Evolutionary conservation across 768 basidiomycete species (phyloP), one percentile per base, ranked within the genome.

Genomic region (Cystofilobasidium macerans): DNA sequence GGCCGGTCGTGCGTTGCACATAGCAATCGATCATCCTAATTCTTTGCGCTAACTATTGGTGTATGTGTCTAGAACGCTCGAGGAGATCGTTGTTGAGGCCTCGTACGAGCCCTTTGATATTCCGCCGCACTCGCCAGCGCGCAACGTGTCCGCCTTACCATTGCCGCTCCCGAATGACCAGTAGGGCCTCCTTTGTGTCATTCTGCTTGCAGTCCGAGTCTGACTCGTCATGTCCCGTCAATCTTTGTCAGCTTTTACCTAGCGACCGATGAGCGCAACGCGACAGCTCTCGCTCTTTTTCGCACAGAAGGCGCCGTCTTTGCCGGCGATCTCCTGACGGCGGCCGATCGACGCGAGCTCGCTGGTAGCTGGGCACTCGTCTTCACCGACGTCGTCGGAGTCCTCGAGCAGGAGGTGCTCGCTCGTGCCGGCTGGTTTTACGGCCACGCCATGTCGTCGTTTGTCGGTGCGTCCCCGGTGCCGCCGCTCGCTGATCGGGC

Each of bases 321-420:
- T 62, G 71, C 80, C 64, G 32, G 71, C 14, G 80, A 81, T 67
- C 71, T 81, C 6, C 71, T 81, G 53, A 80, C 78, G 74, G 1
- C 75, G 72, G 11, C 66, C 62, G 22, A 22, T 47, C 22, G 45
- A 12, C 30, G 6, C 48, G 22, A 73, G 76, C 40, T 79, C 78
- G 24, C 7, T 14, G 36, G 36, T 14, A 14, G 36, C 42, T 81
- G 80, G 80, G 69, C 75, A 20, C 68, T 80, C 57, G 63, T 80
- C 62, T 16, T 80, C 65, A 78, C 77, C 43, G 80, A 80, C 64
- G 70, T 81, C 28, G 68, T 77, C 22, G 78, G 75, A 16, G 71
- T 80, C 32, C 72, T 80, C 35, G 79, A 80, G 63, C 80, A 81
- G 70, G 71, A 73, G n/a, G 57, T 76, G 58, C 71, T 80, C 64